phyloP scores from a whole-genome alignment of 2,329 filamentous ascomycete species.

The Aspergillus brunneoviolaceus region DNA sequence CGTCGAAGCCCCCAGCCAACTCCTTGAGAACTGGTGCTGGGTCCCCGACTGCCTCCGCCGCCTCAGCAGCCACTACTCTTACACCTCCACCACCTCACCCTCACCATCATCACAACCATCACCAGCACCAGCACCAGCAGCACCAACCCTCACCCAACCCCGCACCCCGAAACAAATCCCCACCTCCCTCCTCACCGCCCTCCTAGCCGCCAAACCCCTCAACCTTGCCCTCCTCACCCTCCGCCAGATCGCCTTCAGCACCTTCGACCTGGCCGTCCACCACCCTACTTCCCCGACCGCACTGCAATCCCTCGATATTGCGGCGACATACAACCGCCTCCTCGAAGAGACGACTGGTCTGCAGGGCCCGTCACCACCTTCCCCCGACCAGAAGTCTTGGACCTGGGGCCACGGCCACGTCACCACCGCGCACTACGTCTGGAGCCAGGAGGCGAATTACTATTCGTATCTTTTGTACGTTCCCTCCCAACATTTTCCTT shows the following conservation, averaged over 20 bases:
- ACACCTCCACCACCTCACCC: background rate
- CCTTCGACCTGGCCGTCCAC: conserved; percentile 1
- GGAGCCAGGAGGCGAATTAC: conserved; percentile 6
- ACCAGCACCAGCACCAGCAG: background rate
- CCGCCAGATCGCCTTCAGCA: conserved; percentile 1
- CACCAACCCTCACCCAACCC: background rate
- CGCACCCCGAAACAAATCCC: background rate
- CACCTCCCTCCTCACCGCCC: background rate
- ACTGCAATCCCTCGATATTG: background rate
- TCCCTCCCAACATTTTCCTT: too few species aligned
- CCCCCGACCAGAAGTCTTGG: too few species aligned
- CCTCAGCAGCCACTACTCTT: background rate
- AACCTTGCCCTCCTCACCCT: background rate
- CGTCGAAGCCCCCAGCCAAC: conserved; percentile 2
- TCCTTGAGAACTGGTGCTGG: conserved; percentile 3
- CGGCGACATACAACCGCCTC: background rate
- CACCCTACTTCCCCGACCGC: background rate
- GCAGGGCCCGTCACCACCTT: background rate
- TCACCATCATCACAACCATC: background rate
- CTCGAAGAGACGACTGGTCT: background rate
- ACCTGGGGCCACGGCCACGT: conserved; percentile 2
- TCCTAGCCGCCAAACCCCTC: background rate
- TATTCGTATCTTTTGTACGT: conserved; percentile 8
- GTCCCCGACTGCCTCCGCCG: conserved; percentile 3
- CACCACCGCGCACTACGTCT: conserved; percentile 4